Base-by-base conservation (phyloP, 2,329 filamentous ascomycete species). In the Thielaviopsis punctulata region DNA sequence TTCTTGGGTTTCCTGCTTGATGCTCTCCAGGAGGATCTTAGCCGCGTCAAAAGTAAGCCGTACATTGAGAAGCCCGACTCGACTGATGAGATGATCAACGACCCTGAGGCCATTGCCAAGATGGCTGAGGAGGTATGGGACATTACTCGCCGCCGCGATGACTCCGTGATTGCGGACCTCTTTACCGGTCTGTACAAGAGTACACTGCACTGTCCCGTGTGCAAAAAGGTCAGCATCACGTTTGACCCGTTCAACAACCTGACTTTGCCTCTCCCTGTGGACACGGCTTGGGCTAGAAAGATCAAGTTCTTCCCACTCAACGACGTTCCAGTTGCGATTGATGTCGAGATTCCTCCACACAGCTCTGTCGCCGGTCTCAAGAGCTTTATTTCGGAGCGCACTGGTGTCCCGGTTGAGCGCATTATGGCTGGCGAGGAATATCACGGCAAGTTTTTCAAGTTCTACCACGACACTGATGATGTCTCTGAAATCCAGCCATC, bases 171-270 rank as follows among this genome's bases (percentile, higher is more conserved):
- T 58, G 90, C 87, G 53, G 92, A 98, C 63, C 73, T 98, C 10
- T 98, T 98, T 65, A 93, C 87, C 21, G 92, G 92, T 57, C 87
- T 96, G 75, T 98, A 96, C 75, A 95, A 96, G 69, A 96, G 93
- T 45, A 96, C 90, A 0, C 76, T 98, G 57, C 83, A 92, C 57
- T 98, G 92, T 62, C 92, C 92, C 0, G 77, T 76, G 7, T 98
- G 92, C 64, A 76, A 83, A 59, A 98, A 96, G 68, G 84, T 96
- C 66, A 95, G 89, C 75, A 95, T 98, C 60, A 96, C 92, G 0
- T 98, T 98, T 62, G 92, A 98, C 63, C 92, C 92, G 0, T 98
- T 94, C 72, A 95, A 88, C 65, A 92, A 93, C 58, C 69, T 98
- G 55, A 95, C 92, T 0, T 70, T 98, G 22, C 92, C 93, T 53